Conservation (phyloP, 805 yeast species). For the Kodamaea neixiangensis region DNA sequence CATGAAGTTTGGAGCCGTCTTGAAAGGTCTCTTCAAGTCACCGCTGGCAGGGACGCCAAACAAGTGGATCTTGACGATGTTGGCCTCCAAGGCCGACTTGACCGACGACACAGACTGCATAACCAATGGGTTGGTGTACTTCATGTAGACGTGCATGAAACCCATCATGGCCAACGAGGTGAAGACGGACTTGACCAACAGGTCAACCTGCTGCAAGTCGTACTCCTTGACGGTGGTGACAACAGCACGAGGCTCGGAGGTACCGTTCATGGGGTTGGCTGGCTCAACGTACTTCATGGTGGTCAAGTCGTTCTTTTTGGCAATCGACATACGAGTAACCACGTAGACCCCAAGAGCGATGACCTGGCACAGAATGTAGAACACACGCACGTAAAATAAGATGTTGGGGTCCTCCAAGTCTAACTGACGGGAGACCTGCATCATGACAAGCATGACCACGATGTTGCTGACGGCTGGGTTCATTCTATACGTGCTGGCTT, state of each 20-base stretch:
- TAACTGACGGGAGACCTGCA: slow-evolving; percentile 88
- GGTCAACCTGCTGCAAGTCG: slow-evolving; percentile 83
- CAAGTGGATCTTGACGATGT: slow-evolving; percentile 87
- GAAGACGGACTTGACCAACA: slow-evolving; percentile 78
- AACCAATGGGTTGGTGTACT: slow-evolving; percentile 94
- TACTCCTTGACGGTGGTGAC: slow-evolving; percentile 94
- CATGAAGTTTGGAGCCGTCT: slow-evolving; percentile 60
- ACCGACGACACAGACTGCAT: slow-evolving; percentile 92
- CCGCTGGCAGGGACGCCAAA: slow-evolving; percentile 82
- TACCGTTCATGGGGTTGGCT: slow-evolving; percentile 76
- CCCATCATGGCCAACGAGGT: slow-evolving; percentile 96
- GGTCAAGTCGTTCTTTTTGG: slow-evolving; percentile 82
- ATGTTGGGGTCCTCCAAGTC: slow-evolving; percentile 84
- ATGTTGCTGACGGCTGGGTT: slow-evolving; percentile 88
- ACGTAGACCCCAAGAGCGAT: slow-evolving; percentile 68
- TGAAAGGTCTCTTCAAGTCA: slow-evolving; percentile 95
- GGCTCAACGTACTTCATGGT: slow-evolving; percentile 90
- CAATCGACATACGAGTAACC: slow-evolving; percentile 59
- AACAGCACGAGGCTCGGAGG: slow-evolving; percentile 68
- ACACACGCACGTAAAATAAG: slow-evolving; percentile 71
- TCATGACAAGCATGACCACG: slow-evolving; percentile 90
- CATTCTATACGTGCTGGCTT: slow-evolving; percentile 42
- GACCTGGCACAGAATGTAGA: slow-evolving; percentile 66
- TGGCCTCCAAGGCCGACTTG: slow-evolving; percentile 86
- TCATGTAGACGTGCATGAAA: slow-evolving; percentile 96